Evolutionary conservation across 176 grass and related monocot genomes (phyloP).

Genomic region (Oryza meyeriana): DNA sequence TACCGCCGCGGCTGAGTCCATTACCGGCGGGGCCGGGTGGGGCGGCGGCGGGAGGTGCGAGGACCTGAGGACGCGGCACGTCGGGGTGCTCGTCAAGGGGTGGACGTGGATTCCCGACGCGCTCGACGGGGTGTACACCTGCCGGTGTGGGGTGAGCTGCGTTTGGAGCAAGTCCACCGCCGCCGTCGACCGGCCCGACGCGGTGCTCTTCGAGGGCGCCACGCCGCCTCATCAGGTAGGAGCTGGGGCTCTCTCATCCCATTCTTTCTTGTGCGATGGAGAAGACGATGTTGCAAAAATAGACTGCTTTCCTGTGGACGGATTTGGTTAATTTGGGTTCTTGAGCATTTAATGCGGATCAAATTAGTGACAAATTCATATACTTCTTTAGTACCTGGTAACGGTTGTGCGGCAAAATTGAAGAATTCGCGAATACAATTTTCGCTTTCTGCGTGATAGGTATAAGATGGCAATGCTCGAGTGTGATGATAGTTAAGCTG

Average conservation of each 20-base stretch:
- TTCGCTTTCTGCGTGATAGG: neutral
- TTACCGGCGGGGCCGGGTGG: too few species aligned
- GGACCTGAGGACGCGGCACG: conserved; percentile 34
- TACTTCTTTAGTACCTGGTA: neutral
- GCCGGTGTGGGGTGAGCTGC: conserved; percentile 73
- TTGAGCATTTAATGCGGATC: neutral
- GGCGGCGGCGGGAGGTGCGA: neutral
- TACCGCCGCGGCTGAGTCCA: too few species aligned
- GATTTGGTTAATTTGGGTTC: neutral
- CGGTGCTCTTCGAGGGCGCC: conserved; percentile 67
- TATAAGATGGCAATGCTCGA: neutral
- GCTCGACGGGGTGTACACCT: conserved; percentile 75
- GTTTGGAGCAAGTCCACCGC: conserved; percentile 77
- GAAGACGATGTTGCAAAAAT: neutral
- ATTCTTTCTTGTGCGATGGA: neutral
- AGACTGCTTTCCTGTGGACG: neutral
- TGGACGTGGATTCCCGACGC: conserved; percentile 96
- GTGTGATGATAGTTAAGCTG: neutral
- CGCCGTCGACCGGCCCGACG: conserved; percentile 64
- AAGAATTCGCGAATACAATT: neutral
- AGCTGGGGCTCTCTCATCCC: neutral
- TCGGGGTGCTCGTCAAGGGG: conserved; percentile 70
- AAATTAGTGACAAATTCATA: neutral
- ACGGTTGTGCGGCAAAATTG: neutral
- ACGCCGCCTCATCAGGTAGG: conserved; percentile 72